Base-by-base conservation (phyloP, 768 basidiomycete species). In the Suillus clintonianus region DNA sequence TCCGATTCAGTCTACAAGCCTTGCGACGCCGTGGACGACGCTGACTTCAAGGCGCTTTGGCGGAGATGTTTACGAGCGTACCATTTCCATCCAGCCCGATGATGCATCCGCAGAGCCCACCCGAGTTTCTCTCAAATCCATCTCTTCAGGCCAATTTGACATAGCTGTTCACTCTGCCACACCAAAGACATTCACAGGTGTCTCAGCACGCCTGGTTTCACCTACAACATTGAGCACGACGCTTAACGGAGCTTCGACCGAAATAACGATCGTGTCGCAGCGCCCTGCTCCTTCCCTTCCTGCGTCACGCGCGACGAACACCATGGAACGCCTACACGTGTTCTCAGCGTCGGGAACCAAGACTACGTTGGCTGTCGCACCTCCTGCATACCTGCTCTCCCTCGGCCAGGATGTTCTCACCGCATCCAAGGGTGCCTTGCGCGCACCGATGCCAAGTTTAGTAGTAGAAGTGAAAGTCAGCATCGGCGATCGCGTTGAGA, bases 391-490 rank as follows among this genome's bases (percentile, higher is more conserved):
- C 90, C 76, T 90, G 41, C 73, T 86, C 42, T 86, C 87, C 3
- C 78, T 92, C 10, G 87, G 85, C n/a, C 85, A 82, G 4, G 88
- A 89, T 61, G 76, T 84, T 13, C 71, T 85, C 19, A 79, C 76
- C 34, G 81, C 84, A 7, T 80, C 81, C 27, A 87, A 86, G 70
- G 88, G 91, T 6, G 86, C 86, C 17, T 74, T 94, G 68, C 84
- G 86, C 64, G 91, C 92, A 5, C 95, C 95, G 15, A 95, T 95
- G 92, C 95, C 95, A n/a, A 93, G 93, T 73, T 82, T 95, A 57
- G 89, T 97, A 2, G 95, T 97, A 5, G 94, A 97, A 61, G 90
- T 97, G 58, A 84, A 83, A 19, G 95, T 96, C 39, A 82, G 82
- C 63, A 79, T 85, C 1, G 95, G 95, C 5, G 90, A 96, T 59